phyloP scores from a whole-genome alignment of 257 asterid species.

The Capsicum chinense region DNA sequence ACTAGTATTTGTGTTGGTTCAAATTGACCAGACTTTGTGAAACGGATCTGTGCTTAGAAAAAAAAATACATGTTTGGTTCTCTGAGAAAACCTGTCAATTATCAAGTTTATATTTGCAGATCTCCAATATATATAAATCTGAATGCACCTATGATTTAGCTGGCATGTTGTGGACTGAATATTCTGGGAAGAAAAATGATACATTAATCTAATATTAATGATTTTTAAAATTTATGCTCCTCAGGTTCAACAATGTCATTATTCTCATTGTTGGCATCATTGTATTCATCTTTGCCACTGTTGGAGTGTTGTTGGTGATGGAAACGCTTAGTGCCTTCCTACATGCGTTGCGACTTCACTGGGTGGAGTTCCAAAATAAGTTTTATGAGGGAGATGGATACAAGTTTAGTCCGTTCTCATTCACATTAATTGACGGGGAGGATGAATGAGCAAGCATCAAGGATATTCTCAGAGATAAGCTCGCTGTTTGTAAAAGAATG shows the following conservation, averaged over 20 bases:
- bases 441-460: slow-evolving; percentile 61
- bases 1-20: background rate
- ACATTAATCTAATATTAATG: background rate
- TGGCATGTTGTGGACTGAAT: background rate
- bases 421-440: slow-evolving; percentile 54
- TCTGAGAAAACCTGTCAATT: background rate
- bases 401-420: slow-evolving; percentile 83
- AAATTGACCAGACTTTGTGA: background rate
- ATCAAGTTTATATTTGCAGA: slow-evolving; percentile 16
- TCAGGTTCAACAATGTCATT: slow-evolving; percentile 56
- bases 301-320: slow-evolving; percentile 95
- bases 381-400: slow-evolving; percentile 98
- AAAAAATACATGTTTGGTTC: background rate
- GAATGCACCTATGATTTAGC: slow-evolving; percentile 10
- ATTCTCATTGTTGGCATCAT: slow-evolving; percentile 74
- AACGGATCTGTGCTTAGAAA: background rate
- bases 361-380: slow-evolving; percentile 98
- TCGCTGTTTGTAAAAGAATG: slow-evolving; percentile 30
- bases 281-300: slow-evolving; percentile 78
- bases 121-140: background rate
- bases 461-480: background rate
- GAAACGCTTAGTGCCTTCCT: slow-evolving; percentile 97
- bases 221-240: background rate
- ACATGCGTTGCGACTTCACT: slow-evolving; percentile 95
- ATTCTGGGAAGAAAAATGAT: background rate